Evolutionary conservation across 345 rosid species (phyloP).

Genomic region (Corymbia maculata): DNA sequence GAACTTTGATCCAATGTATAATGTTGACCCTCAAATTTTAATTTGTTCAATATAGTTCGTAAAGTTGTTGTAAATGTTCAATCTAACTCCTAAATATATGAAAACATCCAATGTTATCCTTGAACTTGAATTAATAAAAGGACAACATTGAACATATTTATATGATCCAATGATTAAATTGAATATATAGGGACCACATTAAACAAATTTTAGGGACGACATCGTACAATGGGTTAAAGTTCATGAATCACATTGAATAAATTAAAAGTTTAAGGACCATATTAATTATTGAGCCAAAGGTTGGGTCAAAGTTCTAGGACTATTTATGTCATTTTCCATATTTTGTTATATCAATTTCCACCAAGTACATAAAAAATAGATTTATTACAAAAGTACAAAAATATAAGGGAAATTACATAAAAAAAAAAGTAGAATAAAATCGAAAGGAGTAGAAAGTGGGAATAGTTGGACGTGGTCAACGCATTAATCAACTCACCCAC

Average conservation of each 20-base stretch:
- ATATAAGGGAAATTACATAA: not conserved
- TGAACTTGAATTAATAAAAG: no score
- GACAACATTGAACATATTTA: not conserved
- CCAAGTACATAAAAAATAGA: not conserved
- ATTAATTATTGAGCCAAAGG: not conserved
- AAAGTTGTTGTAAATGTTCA: not conserved
- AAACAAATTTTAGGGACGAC: not conserved
- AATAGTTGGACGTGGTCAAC: not conserved
- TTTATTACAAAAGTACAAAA: not conserved
- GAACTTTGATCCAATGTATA: not conserved
- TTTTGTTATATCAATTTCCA: not conserved
- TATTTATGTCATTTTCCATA: no score
- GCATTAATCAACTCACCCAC: not conserved
- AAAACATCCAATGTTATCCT: not conserved
- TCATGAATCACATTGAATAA: no score
- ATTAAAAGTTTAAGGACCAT: no score
- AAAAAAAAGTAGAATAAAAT: not conserved
- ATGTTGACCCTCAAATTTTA: no score
- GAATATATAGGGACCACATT: not conserved
- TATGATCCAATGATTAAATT: not conserved
- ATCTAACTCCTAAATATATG: no score
- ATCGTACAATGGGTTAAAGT: no score
- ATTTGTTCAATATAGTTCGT: no score
- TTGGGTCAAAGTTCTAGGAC: not conserved
- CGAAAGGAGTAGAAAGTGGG: not conserved